Base-by-base conservation (phyloP, 345 rosid genomes). In the Citrus unshiu region DNA sequence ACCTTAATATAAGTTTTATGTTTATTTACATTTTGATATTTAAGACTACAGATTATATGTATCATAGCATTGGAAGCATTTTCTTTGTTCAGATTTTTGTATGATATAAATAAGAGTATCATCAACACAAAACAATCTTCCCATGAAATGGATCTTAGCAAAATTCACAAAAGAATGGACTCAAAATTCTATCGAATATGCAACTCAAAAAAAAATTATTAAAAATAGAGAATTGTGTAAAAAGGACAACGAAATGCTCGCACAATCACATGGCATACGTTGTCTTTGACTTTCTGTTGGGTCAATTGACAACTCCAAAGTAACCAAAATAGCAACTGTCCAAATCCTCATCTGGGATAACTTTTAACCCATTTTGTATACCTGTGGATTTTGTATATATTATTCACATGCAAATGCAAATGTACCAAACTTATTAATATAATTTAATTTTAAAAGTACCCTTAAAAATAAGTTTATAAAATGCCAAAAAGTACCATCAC, bases 351-450 rank as follows among this genome's bases (percentile, higher is more conserved):
- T 6, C 19, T 1, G 32, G 68, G n/a, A 65, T 7, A 6, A 14
- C 56, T 76, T 64, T 19, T 13, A 16, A 32, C 22, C 43, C 8
- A 10, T 13, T 68, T 13, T 77, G 34, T 35, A 27, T 29, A 7
- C 6, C 51, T 46, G 22, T 27, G 46, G 34, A 27, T 6, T 39
- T 24, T 76, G 72, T 25, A 34, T 21, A 72, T 57, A 54, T 56
- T 69, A 18, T 14, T 82, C 85, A 85, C 81, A 77, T 77, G 87
- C 78, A 60, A 7, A 77, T 77, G 87, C 78, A 60, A 7, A 8
- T 32, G 63, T 49, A 68, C 64, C 72, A 30, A 40, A 77, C 49
- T 69, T 73, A 25, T 57, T 22, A 65, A 63, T 5, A n/a, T 24
- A 70, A 57, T 22, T 59, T 35, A 57, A 12, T 46, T 46, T 13